phyloP scores from a whole-genome alignment of 2,329 filamentous ascomycete species.

The Aureobasidium sp. region DNA sequence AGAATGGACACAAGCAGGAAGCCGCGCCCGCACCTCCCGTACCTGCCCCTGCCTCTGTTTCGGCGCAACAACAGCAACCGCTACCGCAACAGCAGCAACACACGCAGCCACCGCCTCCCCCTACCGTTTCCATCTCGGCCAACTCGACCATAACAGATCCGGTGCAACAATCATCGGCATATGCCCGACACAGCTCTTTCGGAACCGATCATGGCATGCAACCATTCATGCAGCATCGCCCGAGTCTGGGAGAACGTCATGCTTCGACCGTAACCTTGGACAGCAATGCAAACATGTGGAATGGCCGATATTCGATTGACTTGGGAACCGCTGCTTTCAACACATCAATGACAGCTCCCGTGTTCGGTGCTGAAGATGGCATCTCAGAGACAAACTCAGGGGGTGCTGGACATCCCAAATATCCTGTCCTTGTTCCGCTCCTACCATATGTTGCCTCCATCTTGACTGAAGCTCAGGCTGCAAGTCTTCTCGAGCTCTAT shows the following conservation, averaged over 20 bases:
- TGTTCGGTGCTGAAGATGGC: conserved; percentile 2
- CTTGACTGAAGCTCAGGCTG: conserved; percentile 12
- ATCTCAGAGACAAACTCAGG: conserved; percentile 12
- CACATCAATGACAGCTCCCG: conserved; percentile 3
- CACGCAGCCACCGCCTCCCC: not conserved
- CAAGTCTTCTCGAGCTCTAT: conserved; percentile 12
- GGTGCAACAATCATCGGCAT: not conserved
- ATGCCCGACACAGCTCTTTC: conserved; percentile 9
- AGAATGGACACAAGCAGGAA: conserved; percentile 14
- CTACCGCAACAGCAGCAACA: not conserved
- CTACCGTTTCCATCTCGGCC: not conserved
- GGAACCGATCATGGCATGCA: conserved; percentile 6
- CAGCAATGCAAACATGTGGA: conserved; percentile 11
- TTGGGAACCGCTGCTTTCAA: conserved; percentile 5
- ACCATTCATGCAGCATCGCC: conserved; percentile 8
- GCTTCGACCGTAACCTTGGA: conserved; percentile 13
- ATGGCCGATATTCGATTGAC: conserved; percentile 11
- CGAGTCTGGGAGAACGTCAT: conserved; percentile 11
- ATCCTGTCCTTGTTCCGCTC: conserved; percentile 11
- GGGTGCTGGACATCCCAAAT: not conserved
- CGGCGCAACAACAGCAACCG: not conserved
- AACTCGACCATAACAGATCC: conserved; percentile 1
- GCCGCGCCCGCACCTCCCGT: conserved; percentile 2
- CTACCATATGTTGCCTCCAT: conserved; percentile 11
- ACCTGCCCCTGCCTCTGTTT: not conserved